Percentiles rank a stretch among this genome's conserved stretches.
phyloP scores from a whole-genome alignment of 345 rosid species.

The Gossypium ekmanianum region DNA sequence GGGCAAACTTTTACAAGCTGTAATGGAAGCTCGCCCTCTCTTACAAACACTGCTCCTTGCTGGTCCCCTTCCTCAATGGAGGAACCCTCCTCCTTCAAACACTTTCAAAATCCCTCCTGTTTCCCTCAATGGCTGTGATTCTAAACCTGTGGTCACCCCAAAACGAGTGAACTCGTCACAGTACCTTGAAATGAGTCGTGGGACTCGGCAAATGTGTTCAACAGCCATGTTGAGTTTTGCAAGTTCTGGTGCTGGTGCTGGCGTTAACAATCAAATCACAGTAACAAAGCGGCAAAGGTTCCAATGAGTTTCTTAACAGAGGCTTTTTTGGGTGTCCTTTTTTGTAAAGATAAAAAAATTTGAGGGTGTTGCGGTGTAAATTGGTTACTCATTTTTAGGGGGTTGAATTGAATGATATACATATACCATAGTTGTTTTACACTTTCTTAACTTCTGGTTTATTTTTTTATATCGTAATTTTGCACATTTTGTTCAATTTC shows the following conservation, averaged over 20 bases:
- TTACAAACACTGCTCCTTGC: constrained; percentile 76
- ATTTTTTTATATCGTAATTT: constrained; percentile 12
- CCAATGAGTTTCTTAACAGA: constrained; percentile 26
- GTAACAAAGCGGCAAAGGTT: constrained; percentile 56
- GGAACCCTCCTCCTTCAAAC: constrained; percentile 86
- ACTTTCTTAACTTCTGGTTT: background rate
- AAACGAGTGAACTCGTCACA: constrained; percentile 20
- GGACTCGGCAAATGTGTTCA: constrained; percentile 43
- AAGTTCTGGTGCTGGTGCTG: constrained; percentile 29
- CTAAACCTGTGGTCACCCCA: constrained; percentile 3
- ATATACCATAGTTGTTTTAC: constrained; percentile 14
- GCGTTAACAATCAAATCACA: background rate
- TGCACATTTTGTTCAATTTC: background rate
- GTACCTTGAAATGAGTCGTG: constrained; percentile 23
- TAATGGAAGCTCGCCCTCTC: constrained; percentile 77
- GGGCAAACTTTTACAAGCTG: constrained; percentile 68
- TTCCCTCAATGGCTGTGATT: constrained; percentile 32
- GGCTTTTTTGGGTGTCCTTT: background rate
- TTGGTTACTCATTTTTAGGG: constrained; percentile 15
- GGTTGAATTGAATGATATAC: constrained; percentile 17
- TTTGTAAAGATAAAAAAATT: constrained; percentile 18
- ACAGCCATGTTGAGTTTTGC: constrained; percentile 48
- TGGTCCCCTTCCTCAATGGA: constrained; percentile 89
- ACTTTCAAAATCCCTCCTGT: constrained; percentile 54
- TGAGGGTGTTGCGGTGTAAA: constrained; percentile 32